Base-by-base conservation (phyloP, 441 rosid genomes). In the Mallotus japonicus region DNA sequence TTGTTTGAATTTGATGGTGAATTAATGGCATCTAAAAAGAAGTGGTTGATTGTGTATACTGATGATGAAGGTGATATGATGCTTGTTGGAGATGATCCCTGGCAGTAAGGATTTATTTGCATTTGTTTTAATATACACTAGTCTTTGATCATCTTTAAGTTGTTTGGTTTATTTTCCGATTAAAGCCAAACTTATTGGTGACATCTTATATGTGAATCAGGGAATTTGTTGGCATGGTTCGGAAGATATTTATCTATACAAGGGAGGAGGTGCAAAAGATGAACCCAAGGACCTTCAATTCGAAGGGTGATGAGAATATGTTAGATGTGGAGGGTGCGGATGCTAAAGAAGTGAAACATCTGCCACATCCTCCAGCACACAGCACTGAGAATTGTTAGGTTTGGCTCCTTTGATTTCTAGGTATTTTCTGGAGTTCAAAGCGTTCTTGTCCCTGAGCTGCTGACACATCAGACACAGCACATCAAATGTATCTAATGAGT, bases 71-170 rank as follows among this genome's bases (percentile, higher is more conserved):
- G 87, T 64, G 99, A 96, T 76, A 96, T 91, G 95, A 93, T 96
- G 99, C 98, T 92, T 69, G 98, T 90, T 70, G 99, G 99, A 69
- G 99, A 96, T 74, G 99, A 96, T 82, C 99, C 99, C 10, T 96
- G 99, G 99, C 92, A 88, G 99, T 96, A 90, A 83, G 98, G 53
- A 75, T 54, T 78, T 61, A 28, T 8, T 28, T 59, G 11, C 60
- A 37, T 56, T 60, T 40, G 13, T 62, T 49, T 64, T 34, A 17
- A 46, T 20, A 17, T 65, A 34, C 13, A 9, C n/a, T 28, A 5
- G 19, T 15, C 13, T 8, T 42, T 60, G n/a, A 13, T 32, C 6
- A 19, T 24, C 12, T 34, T 9, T 55, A 32, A 13, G 49, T 14
- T 14, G n/a, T 11, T 14, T n/a, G 16, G 58, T 60, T 66, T 37